Conservation (phyloP, 352 stramenopile genomes). For the Pythium myriotylum region DNA sequence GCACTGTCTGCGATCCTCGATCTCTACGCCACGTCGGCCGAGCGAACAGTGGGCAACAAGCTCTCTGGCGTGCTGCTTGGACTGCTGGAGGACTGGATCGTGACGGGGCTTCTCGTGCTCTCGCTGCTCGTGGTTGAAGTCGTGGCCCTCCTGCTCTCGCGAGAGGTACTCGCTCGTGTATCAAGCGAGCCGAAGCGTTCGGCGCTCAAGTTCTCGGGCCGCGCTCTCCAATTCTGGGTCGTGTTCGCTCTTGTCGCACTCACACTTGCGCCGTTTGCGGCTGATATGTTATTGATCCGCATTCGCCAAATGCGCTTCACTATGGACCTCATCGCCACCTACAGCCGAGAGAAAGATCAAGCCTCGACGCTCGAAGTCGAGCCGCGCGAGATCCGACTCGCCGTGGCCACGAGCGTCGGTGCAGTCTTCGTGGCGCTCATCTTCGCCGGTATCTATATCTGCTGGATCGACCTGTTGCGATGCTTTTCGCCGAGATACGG, state of each 20-base stretch:
- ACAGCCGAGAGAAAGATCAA: neutral
- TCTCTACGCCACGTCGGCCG: neutral
- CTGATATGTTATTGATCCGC: conserved; percentile 18
- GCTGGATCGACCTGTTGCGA: too few relatives aligned
- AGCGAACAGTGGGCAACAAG: conserved; percentile 14
- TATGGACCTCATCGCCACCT: neutral
- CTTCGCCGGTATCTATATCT: too few relatives aligned
- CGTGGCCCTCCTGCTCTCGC: neutral
- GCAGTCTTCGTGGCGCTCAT: neutral
- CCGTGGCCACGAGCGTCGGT: neutral
- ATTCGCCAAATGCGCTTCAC: conserved; percentile 16
- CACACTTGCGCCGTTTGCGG: conserved; percentile 20
- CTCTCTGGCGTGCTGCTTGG: conserved; percentile 3
- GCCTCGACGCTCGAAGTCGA: conserved; percentile 1
- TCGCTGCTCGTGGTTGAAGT: neutral
- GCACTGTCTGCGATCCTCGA: conserved; percentile 6
- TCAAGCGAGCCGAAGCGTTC: too few relatives aligned
- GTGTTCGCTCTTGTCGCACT: conserved; percentile 9
- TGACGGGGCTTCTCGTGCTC: conserved; percentile 13
- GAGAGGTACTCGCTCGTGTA: too few relatives aligned
- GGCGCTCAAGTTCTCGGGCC: neutral
- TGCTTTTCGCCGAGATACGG: too few relatives aligned
- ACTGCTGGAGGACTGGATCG: conserved; percentile 10
- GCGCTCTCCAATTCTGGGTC: neutral
- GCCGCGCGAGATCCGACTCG: conserved; percentile 25